phyloP scores from a whole-genome alignment of 352 stramenopile species.

The Globisporangium spiculum region DNA sequence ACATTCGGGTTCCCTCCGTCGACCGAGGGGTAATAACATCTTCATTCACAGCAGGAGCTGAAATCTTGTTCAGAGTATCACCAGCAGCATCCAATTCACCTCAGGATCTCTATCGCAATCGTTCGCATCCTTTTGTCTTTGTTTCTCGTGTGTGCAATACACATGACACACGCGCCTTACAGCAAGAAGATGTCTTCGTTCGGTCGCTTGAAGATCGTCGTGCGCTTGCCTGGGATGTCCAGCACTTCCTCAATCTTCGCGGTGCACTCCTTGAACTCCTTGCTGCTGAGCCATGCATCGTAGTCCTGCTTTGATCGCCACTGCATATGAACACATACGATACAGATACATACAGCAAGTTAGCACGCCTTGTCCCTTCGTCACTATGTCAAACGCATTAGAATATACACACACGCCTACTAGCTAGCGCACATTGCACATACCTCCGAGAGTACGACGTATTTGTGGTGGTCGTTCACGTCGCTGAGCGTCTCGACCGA shows the following conservation, averaged over 20 bases:
- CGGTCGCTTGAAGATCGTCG: constrained; percentile 77
- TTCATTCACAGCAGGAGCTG: neutral
- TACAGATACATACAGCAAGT: constrained; percentile 7
- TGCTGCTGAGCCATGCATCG: constrained; percentile 67
- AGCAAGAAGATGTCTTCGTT: constrained; percentile 87
- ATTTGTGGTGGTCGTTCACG: constrained; percentile 85
- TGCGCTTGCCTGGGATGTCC: constrained; percentile 82
- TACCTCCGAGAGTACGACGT: constrained; percentile 83
- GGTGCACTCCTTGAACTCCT: constrained; percentile 80
- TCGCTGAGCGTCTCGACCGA: constrained; percentile 83
- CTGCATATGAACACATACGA: constrained; percentile 27
- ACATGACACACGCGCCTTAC: constrained; percentile 23
- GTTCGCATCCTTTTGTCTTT: neutral
- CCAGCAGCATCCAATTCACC: neutral
- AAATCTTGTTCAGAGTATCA: neutral
- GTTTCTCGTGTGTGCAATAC: neutral
- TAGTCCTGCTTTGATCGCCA: constrained; percentile 84
- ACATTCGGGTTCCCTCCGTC: neutral
- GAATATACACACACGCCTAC: neutral
- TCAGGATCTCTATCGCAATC: neutral
- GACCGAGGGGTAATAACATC: neutral
- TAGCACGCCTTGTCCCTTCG: neutral
- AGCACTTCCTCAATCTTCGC: constrained; percentile 85
- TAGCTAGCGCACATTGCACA: neutral
- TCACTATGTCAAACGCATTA: neutral